Base-by-base conservation (phyloP, 176 grass and related monocot genomes). In the Rhynchospora breviuscula region DNA sequence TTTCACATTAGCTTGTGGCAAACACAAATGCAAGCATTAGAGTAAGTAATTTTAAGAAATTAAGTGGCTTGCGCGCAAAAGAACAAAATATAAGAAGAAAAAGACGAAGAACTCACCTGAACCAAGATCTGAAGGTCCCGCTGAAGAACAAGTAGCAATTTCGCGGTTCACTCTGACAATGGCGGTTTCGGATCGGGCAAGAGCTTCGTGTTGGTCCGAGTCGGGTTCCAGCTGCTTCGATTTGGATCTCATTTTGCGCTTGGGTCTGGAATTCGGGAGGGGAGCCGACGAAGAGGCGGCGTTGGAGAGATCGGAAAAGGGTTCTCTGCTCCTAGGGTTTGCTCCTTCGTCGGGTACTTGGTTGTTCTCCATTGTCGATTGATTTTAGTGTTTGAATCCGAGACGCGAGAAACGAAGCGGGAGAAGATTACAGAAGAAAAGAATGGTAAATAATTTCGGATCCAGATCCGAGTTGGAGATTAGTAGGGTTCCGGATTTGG, bases 251-350 rank as follows among this genome's bases (percentile, higher is more conserved):
- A n/a, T 3, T 31, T 15, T 9, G 15, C 13, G 73, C 2, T 25
- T 73, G 69, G 45, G 69, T n/a, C n/a, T 51, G 69, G 57, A 10
- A 81, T 80, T 80, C 31, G 53, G 23, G 25, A 43, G 25, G 13
- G 31, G 23, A 79, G 18, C 2, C 35, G 76, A 78, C 0, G 74
- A 78, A 33, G 53, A 35, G 59, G 59, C 58, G 79, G 79, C 15
- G 60, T 82, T 82, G 22, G 59, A 82, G 8, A 82, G 12, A 68
- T 82, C 80, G 6, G 60, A 82, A 47, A 82, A 66, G 0, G 80
- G 80, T 48, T 67, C 15, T 67, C 62, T 45, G 19, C 23, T 40
- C 35, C 35, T 82, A 10, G 63, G 80, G 46, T 82, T 82, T 82
- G 22, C 10, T 57, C 74, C 15, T 57, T 56, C 31, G 21, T 14